These are phyloP conservation scores for Chenopodium berlandieri DNA, from an alignment of 148 eudicot genomes.

Conservation along the genomic window DNA sequence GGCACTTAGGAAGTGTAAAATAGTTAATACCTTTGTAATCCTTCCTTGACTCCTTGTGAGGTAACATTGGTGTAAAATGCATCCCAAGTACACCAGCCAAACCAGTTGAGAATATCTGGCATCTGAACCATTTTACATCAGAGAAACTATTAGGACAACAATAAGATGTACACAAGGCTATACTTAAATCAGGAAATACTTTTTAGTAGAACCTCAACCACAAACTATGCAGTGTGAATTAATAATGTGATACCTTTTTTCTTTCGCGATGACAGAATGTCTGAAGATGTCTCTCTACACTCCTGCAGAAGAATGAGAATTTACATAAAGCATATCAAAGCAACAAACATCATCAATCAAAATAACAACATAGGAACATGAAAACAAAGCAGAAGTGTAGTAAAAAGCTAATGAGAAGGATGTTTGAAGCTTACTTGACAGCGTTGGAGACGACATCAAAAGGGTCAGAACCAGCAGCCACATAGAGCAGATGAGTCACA, in stretches of 20 bases:
- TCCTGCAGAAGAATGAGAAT: constrained; percentile 36
- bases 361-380: neutral
- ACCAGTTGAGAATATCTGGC: constrained; percentile 88
- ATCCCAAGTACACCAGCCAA: constrained; percentile 98
- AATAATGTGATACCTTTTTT: constrained; percentile 49
- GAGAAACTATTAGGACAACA: neutral
- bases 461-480: constrained; percentile 80
- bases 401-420: neutral
- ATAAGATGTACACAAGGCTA: no score
- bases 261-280: constrained; percentile 82
- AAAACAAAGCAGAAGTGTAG: neutral
- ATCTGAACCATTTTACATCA: constrained; percentile 40
- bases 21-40: constrained; percentile 56
- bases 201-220: neutral
- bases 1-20: neutral
- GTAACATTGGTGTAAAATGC: constrained; percentile 83
- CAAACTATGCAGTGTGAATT: neutral
- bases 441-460: constrained; percentile 71
- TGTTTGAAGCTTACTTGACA: constrained; percentile 57
- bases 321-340: neutral
- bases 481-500: constrained; percentile 72
- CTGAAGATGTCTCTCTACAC: constrained; percentile 72
- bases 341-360: no score
- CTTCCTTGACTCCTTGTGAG: constrained; percentile 68
- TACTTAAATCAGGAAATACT: no score